Percentiles rank a stretch among this genome's conserved stretches.
Conservation (phyloP, 306 rosid species). For the Hippophae tibetana region DNA sequence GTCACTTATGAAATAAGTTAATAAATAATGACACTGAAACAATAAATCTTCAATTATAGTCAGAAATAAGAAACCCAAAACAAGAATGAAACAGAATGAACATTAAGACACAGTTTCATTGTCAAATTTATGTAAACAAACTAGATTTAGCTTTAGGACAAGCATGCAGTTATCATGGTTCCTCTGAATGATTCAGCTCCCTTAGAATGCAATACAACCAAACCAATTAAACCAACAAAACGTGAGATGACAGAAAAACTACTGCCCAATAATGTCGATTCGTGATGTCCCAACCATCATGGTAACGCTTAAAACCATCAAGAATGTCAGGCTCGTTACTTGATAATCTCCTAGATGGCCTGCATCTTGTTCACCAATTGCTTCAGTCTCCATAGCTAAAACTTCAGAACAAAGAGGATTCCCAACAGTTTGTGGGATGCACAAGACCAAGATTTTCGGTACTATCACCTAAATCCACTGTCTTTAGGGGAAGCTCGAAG, state of each 20-base stretch:
- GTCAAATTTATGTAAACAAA: background rate
- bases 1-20: background rate
- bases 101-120: too few species aligned
- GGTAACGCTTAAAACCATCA: slow-evolving; percentile 43
- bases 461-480: too few species aligned
- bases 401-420: too few species aligned
- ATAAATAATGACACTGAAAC: too few species aligned
- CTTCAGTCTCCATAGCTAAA: too few species aligned
- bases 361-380: too few species aligned
- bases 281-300: slow-evolving; percentile 81
- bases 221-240: slow-evolving; percentile 3
- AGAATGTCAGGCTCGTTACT: slow-evolving; percentile 80
- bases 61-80: too few species aligned
- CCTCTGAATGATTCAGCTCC: slow-evolving; percentile 12
- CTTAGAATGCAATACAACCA: background rate
- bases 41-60: too few species aligned
- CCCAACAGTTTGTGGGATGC: too few species aligned
- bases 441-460: too few species aligned
- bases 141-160: background rate
- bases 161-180: background rate
- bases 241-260: slow-evolving; percentile 25
- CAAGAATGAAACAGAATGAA: too few species aligned
- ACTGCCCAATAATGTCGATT: slow-evolving; percentile 92
- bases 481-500: too few species aligned
- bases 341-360: background rate